These are phyloP conservation scores for Euphorbia schlechtendalii DNA, from an alignment of 441 rosid species.

Conservation along the genomic window DNA sequence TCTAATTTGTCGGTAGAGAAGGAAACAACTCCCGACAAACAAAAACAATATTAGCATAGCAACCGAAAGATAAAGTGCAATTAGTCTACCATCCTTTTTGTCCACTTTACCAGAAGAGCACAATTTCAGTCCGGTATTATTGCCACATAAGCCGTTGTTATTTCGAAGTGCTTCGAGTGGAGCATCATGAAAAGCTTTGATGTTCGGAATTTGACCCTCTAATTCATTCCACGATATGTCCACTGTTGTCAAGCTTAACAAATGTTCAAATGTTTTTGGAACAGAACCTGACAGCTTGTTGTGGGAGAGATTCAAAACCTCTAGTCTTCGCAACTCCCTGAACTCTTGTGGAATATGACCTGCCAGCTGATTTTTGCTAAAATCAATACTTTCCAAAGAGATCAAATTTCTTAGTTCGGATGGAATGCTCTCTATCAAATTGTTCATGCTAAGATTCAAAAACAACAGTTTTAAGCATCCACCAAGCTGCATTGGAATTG, in stretches of 20 bases:
- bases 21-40: too few species aligned
- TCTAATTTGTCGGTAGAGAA: not conserved
- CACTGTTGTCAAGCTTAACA: constrained; percentile 2
- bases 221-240: too few species aligned
- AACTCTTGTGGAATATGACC: not conserved
- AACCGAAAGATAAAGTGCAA: not conserved
- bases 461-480: not conserved
- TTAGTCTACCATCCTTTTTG: not conserved
- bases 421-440: not conserved
- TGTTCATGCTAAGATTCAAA: constrained; percentile 6
- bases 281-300: constrained; percentile 11
- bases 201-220: too few species aligned
- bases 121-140: not conserved
- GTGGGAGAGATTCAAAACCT: not conserved
- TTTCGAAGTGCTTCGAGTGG: too few species aligned
- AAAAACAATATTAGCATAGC: not conserved
- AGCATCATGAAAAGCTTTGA: too few species aligned
- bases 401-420: not conserved
- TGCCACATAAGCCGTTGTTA: too few species aligned
- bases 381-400: not conserved
- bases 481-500: not conserved
- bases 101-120: not conserved
- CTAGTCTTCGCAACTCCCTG: not conserved
- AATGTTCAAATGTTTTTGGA: not conserved
- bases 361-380: not conserved